These are phyloP conservation scores for Boletellus ananiceps DNA, from an alignment of 768 basidiomycete genomes.

Conservation along the genomic window DNA sequence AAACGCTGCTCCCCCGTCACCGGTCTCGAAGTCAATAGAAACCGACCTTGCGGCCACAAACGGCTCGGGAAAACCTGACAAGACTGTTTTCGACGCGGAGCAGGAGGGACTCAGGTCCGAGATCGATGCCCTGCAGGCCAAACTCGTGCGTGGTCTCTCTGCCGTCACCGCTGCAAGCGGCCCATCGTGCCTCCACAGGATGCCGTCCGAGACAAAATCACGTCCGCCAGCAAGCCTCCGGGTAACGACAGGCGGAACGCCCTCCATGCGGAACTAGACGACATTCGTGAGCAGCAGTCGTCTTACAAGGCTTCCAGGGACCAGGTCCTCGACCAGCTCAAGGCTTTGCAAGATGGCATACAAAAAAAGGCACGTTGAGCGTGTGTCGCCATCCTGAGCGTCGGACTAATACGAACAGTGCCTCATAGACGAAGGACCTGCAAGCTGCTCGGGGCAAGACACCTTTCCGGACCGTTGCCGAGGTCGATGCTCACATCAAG, in stretches of 20 bases:
- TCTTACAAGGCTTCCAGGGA: constrained; percentile 63
- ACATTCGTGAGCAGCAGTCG: constrained; percentile 74
- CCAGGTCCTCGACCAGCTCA: constrained; percentile 77
- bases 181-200: constrained; percentile 39
- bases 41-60: constrained; percentile 18
- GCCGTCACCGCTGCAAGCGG: neutral
- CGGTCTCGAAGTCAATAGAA: constrained; percentile 20
- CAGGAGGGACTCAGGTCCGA: constrained; percentile 78
- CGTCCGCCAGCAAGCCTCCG: constrained; percentile 51
- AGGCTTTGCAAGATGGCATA: constrained; percentile 68
- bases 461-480: constrained; percentile 74
- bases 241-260: constrained; percentile 67
- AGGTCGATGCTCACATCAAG: constrained; percentile 86
- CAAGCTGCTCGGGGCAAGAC: constrained; percentile 76
- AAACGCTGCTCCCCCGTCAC: constrained; percentile 26
- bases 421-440: constrained; percentile 72
- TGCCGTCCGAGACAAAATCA: constrained; percentile 72
- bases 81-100: constrained; percentile 76
- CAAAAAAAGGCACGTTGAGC: constrained; percentile 64
- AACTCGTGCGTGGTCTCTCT: constrained; percentile 58
- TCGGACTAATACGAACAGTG: constrained; percentile 3
- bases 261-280: constrained; percentile 78
- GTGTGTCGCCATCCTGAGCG: neutral
- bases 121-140: constrained; percentile 76
- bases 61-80: constrained; percentile 71